phyloP scores from a whole-genome alignment of 495 filamentous ascomycete genomes.

The Astrocystis sublimbata region DNA sequence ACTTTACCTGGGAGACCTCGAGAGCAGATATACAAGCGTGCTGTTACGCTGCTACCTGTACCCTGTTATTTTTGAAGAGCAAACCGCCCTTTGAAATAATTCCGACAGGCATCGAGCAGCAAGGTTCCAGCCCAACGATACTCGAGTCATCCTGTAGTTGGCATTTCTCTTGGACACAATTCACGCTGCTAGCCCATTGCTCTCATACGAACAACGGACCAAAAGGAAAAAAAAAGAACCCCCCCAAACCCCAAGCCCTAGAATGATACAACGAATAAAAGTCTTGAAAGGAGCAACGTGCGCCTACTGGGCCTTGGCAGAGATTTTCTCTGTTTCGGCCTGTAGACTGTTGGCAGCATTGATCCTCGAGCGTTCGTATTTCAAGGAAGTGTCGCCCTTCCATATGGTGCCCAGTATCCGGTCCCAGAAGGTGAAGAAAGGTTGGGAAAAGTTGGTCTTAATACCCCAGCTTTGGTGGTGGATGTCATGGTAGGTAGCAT shows the following conservation, averaged over 20 bases:
- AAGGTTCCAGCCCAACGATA: slow-evolving; percentile 16
- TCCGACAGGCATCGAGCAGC: slow-evolving; percentile 17
- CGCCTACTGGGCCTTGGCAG: slow-evolving; percentile 31
- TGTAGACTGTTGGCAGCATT: slow-evolving; percentile 28
- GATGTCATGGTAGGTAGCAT: slow-evolving; percentile 93
- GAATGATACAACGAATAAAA: slow-evolving; percentile 35
- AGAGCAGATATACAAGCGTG: slow-evolving; percentile 19
- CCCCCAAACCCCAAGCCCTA: slow-evolving; percentile 33
- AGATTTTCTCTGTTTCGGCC: slow-evolving; percentile 38
- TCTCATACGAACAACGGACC: slow-evolving; percentile 8
- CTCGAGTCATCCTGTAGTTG: slow-evolving; percentile 9
- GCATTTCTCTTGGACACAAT: slow-evolving; percentile 20
- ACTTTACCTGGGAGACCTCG: neutral
- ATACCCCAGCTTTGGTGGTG: slow-evolving; percentile 99
- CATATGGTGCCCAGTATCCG: slow-evolving; percentile 69
- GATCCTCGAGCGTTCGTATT: slow-evolving; percentile 44
- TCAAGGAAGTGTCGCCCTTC: slow-evolving; percentile 56
- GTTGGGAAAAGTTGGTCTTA: slow-evolving; percentile 76
- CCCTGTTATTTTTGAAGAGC: neutral
- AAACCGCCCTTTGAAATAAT: slow-evolving; percentile 14
- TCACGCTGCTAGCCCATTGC: slow-evolving; percentile 11
- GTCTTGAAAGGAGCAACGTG: slow-evolving; percentile 6
- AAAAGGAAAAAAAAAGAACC: slow-evolving; percentile 20
- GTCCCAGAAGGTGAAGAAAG: slow-evolving; percentile 89
- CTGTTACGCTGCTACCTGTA: slow-evolving; percentile 8